These are phyloP conservation scores for Lolium multiflorum DNA, from an alignment of 176 grass and related monocot species.

Conservation along the genomic window DNA sequence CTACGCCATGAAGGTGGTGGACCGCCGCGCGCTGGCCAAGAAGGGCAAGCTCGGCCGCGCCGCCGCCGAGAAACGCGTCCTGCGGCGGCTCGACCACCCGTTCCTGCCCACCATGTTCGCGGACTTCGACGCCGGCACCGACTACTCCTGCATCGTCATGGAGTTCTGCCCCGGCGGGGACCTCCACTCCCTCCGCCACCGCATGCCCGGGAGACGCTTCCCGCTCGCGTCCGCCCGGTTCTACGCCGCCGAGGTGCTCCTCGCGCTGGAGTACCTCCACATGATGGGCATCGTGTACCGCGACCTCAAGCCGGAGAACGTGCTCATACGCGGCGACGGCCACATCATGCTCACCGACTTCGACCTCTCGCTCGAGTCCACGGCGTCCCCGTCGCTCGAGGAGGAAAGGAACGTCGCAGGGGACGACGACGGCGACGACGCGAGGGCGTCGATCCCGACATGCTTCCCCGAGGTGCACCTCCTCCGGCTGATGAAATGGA, in stretches of 20 bases:
- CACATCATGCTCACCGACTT: slow-evolving; percentile 99
- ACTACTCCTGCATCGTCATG: slow-evolving; percentile 96
- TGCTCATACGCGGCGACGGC: slow-evolving; percentile 88
- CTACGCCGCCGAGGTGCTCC: slow-evolving; percentile 92
- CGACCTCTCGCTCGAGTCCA: slow-evolving; percentile 97
- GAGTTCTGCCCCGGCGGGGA: slow-evolving; percentile 92
- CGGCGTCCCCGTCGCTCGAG: slow-evolving; percentile 72
- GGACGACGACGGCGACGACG: no score
- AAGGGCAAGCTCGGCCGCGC: slow-evolving; percentile 93
- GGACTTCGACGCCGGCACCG: slow-evolving; percentile 77
- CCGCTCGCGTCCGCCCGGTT: slow-evolving; percentile 73
- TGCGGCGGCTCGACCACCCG: slow-evolving; percentile 85
- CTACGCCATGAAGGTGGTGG: slow-evolving; percentile 99
- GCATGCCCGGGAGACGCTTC: slow-evolving; percentile 76
- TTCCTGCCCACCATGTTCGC: slow-evolving; percentile 92
- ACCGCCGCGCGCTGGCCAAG: slow-evolving; percentile 70
- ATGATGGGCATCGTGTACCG: slow-evolving; percentile 99
- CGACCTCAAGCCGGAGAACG: slow-evolving; percentile 98
- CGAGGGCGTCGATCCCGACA: slow-evolving; percentile 13
- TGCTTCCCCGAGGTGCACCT: slow-evolving; percentile 72
- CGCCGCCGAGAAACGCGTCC: slow-evolving; percentile 81
- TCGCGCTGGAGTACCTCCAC: slow-evolving; percentile 94
- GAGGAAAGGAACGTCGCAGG: neutral
- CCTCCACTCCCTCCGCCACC: slow-evolving; percentile 91
- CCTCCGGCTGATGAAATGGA: slow-evolving; percentile 44